phyloP scores from a whole-genome alignment of 1,139 yeast species.

The Yamadazyma atlantica region DNA sequence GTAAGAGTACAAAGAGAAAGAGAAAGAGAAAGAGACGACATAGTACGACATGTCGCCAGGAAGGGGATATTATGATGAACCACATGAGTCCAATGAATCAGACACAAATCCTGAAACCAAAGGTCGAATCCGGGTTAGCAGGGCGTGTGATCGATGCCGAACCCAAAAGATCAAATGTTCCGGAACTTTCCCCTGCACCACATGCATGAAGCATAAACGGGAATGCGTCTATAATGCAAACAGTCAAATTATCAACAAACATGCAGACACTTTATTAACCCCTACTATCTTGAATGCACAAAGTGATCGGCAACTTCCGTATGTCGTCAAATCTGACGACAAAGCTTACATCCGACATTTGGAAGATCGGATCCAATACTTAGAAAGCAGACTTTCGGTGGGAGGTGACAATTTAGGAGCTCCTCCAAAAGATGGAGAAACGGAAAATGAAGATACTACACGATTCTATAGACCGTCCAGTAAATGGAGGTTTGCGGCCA shows the following conservation, averaged over 20 bases:
- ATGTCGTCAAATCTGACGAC: slow-evolving; percentile 11
- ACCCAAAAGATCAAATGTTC: slow-evolving; percentile 62
- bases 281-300: slow-evolving; percentile 14
- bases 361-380: slow-evolving; percentile 41
- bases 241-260: slow-evolving; percentile 1
- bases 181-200: slow-evolving; percentile 54
- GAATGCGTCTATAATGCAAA: slow-evolving; percentile 34
- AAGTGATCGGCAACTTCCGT: slow-evolving; percentile 14
- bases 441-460: slow-evolving; percentile 16
- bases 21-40: no score
- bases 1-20: no score
- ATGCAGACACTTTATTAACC: background rate
- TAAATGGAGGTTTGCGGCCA: slow-evolving; percentile 52
- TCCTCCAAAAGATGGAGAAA: slow-evolving; percentile 9
- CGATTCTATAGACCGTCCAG: slow-evolving; percentile 20
- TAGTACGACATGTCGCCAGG: no score
- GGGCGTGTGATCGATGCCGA: slow-evolving; percentile 64
- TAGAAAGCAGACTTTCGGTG: slow-evolving; percentile 31
- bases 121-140: slow-evolving; percentile 46
- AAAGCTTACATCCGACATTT: slow-evolving; percentile 29
- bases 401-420: slow-evolving; percentile 13
- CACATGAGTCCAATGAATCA: no score
- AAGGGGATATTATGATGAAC: no score
- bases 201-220: slow-evolving; percentile 45
- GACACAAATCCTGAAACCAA: slow-evolving; percentile 6